Evolutionary conservation across 1,284 basidiomycete species (phyloP).

Genomic region (Psilocybe mexicana): DNA sequence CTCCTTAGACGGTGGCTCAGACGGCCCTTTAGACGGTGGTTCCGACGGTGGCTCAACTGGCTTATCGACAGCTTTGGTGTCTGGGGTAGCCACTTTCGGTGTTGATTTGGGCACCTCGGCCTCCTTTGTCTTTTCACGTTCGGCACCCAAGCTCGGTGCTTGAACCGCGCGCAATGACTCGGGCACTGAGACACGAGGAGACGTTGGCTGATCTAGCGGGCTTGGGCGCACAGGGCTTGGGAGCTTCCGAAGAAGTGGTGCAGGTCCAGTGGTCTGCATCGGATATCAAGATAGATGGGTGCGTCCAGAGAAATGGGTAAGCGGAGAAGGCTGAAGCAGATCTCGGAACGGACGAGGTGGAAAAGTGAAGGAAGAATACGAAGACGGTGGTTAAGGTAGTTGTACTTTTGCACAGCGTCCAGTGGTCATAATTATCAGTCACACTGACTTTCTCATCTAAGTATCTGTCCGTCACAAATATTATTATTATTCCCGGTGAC

Average conservation of each 20-base stretch:
- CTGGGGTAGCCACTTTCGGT: slow-evolving; percentile 3
- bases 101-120: background rate
- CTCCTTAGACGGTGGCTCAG: background rate
- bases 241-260: background rate
- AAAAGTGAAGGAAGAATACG: slow-evolving; percentile 17
- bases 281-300: slow-evolving; percentile 13
- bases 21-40: background rate
- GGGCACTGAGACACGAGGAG: slow-evolving; percentile 8
- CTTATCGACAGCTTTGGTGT: slow-evolving; percentile 2
- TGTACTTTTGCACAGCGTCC: slow-evolving; percentile 18
- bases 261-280: slow-evolving; percentile 22
- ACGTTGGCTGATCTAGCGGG: slow-evolving; percentile 13
- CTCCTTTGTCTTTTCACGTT: slow-evolving; percentile 9
- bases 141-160: slow-evolving; percentile 7
- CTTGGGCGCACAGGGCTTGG: background rate
- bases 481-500: slow-evolving; percentile 20
- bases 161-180: slow-evolving; percentile 10
- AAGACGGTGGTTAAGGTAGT: slow-evolving; percentile 18
- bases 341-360: background rate
- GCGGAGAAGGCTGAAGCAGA: background rate
- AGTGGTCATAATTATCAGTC: slow-evolving; percentile 26
- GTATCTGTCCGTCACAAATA: slow-evolving; percentile 19
- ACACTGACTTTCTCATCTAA: slow-evolving; percentile 19
- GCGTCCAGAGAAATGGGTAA: background rate
- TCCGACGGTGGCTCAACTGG: background rate